These are phyloP conservation scores for Podospora pseudoanserina DNA, from an alignment of 495 filamentous ascomycete genomes.

Conservation along the genomic window DNA sequence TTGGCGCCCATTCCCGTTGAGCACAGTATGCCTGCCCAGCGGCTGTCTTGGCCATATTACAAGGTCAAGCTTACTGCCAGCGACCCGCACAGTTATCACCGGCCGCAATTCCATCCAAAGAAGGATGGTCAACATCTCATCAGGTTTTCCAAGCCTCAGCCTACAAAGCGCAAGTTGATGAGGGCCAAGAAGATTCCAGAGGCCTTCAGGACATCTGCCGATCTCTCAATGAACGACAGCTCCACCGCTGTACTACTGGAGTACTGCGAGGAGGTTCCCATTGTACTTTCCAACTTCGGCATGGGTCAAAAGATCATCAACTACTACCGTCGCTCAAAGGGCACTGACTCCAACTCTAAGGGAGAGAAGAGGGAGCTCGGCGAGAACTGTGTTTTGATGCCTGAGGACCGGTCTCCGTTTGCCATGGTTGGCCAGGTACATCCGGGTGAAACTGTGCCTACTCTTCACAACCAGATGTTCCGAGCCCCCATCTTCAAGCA, in stretches of 20 bases:
- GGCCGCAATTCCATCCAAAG: conserved; percentile 63
- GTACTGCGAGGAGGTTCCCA: conserved; percentile 92
- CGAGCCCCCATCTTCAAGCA: conserved; percentile 91
- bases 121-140: conserved; percentile 50
- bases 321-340: conserved; percentile 86
- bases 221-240: conserved; percentile 82
- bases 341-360: conserved; percentile 64
- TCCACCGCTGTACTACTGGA: conserved; percentile 82
- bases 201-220: conserved; percentile 68
- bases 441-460: conserved; percentile 80
- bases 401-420: conserved; percentile 93
- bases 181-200: conserved; percentile 71
- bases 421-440: conserved; percentile 91
- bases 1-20: conserved; percentile 82
- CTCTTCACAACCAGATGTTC: conserved; percentile 93
- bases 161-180: conserved; percentile 74
- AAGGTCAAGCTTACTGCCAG: conserved; percentile 72
- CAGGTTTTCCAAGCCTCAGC: conserved; percentile 56
- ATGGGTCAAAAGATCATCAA: conserved; percentile 96
- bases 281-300: conserved; percentile 88
- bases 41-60: conserved; percentile 92
- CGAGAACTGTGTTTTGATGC: conserved; percentile 78
- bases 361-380: conserved; percentile 59
- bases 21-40: conserved; percentile 84
- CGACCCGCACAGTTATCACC: conserved; percentile 87